These are phyloP conservation scores for Alliaria petiolata DNA, from an alignment of 345 rosid species.

Conservation along the genomic window DNA sequence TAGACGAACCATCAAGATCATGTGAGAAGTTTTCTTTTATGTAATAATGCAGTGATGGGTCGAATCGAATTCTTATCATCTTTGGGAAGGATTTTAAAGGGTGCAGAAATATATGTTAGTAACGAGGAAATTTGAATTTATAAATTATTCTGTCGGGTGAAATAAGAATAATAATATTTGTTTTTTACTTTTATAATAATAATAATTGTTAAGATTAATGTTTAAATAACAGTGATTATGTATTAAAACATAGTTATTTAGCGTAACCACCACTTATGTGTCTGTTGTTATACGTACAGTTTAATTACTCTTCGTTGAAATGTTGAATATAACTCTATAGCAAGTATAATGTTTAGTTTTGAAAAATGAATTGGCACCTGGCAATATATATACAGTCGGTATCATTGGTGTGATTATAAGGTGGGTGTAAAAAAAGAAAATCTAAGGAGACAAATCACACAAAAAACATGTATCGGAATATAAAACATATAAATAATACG, in stretches of 20 bases:
- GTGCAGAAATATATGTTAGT: too few relatives aligned
- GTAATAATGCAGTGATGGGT: background rate
- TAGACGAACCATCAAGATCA: background rate
- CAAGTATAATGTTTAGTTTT: background rate
- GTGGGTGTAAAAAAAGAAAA: background rate
- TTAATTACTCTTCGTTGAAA: background rate
- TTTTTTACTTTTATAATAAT: too few relatives aligned
- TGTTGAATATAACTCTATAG: too few relatives aligned
- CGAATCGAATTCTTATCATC: background rate
- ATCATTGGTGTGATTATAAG: background rate
- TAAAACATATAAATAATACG: background rate
- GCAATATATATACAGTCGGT: background rate
- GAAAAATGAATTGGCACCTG: background rate
- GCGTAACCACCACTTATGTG: slow-evolving; percentile 22
- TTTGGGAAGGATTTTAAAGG: too few relatives aligned
- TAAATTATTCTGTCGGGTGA: background rate
- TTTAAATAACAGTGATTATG: background rate
- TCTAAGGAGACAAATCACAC: background rate
- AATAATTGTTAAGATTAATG: too few relatives aligned
- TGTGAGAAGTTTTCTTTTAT: background rate
- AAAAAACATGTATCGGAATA: background rate
- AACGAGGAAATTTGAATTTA: background rate
- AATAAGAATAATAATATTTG: too few relatives aligned
- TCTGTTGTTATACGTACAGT: slow-evolving; percentile 23
- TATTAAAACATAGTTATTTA: background rate